A percentile compares a stretch with the other conserved stretches of the same genome.
Conservation (phyloP, 176 grass and related monocot genomes). For the Puya raimondii region DNA sequence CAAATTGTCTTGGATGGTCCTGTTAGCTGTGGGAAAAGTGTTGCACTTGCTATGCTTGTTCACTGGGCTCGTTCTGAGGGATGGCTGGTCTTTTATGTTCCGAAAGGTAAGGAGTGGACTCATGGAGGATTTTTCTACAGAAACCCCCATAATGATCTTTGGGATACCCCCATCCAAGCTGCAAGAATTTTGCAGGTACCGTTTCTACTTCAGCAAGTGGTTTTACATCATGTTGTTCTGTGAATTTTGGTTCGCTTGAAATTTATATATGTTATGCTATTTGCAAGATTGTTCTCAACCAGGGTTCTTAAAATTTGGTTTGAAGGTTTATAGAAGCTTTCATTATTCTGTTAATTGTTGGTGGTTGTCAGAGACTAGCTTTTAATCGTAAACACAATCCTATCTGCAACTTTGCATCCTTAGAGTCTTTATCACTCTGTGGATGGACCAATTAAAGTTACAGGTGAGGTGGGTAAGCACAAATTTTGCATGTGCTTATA, state of each 20-base stretch:
- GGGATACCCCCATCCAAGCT: slow-evolving; percentile 78
- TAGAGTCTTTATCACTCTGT: neutral
- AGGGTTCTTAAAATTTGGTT: neutral
- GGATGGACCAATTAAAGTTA: neutral
- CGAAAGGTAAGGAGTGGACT: slow-evolving; percentile 80
- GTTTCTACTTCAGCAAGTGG: neutral
- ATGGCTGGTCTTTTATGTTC: slow-evolving; percentile 97
- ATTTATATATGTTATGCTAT: neutral
- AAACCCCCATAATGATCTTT: slow-evolving; percentile 57
- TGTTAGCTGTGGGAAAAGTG: slow-evolving; percentile 79
- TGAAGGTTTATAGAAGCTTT: neutral
- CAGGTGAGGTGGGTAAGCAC: neutral
- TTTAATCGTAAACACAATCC: neutral
- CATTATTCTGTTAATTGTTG: neutral
- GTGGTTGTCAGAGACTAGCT: neutral
- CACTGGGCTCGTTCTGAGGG: slow-evolving; percentile 93
- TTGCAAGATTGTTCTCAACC: neutral
- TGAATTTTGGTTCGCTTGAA: neutral
- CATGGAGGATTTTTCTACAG: slow-evolving; percentile 94
- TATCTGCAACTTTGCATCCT: neutral
- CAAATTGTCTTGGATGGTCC: slow-evolving; percentile 96
- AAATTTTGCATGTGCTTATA: neutral
- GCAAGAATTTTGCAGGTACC: slow-evolving; percentile 63
- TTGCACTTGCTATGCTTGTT: slow-evolving; percentile 92
- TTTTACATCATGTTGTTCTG: neutral